Percentiles rank a stretch among this genome's conserved stretches.
Evolutionary conservation across 305 asterid genomes (phyloP).

Genomic region (Fraxinus velutina): DNA sequence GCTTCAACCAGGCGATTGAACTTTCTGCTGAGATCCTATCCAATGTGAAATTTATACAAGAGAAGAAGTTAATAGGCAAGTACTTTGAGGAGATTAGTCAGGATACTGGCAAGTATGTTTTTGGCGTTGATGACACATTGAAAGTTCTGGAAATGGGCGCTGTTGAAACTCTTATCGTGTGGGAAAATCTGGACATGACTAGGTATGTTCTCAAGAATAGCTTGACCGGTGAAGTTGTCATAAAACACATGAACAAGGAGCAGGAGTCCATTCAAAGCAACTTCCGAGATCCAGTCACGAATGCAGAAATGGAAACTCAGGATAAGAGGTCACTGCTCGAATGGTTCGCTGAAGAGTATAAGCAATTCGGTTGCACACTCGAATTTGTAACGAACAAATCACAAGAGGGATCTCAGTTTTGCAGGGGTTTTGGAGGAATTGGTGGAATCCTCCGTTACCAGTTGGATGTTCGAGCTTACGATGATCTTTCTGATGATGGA

Average conservation of each 20-base stretch:
- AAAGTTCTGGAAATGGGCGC: slow-evolving; percentile 24
- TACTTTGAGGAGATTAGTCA: slow-evolving; percentile 21
- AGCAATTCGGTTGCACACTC: slow-evolving; percentile 23
- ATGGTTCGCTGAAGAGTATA: slow-evolving; percentile 19
- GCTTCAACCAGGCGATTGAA: slow-evolving; percentile 26
- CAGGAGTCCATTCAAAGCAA: slow-evolving; percentile 17
- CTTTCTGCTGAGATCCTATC: slow-evolving; percentile 19
- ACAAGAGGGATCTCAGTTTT: slow-evolving; percentile 18
- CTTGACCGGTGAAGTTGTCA: slow-evolving; percentile 15
- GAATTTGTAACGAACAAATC: slow-evolving; percentile 26
- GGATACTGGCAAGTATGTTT: slow-evolving; percentile 26
- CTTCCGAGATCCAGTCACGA: slow-evolving; percentile 17
- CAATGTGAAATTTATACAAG: slow-evolving; percentile 19
- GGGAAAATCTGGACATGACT: slow-evolving; percentile 24
- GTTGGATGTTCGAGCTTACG: slow-evolving; percentile 19
- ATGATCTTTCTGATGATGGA: slow-evolving; percentile 20
- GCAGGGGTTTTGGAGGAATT: slow-evolving; percentile 23
- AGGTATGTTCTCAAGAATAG: slow-evolving; percentile 16
- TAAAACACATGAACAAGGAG: slow-evolving; percentile 23
- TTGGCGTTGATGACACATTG: slow-evolving; percentile 19
- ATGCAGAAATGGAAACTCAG: slow-evolving; percentile 24
- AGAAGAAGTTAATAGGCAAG: slow-evolving; percentile 23
- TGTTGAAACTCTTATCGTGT: slow-evolving; percentile 24
- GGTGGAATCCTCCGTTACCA: slow-evolving; percentile 27
- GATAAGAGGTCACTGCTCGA: slow-evolving; percentile 20